Conservation (phyloP, 768 basidiomycete genomes). For the Boletus vinaceobasis region DNA sequence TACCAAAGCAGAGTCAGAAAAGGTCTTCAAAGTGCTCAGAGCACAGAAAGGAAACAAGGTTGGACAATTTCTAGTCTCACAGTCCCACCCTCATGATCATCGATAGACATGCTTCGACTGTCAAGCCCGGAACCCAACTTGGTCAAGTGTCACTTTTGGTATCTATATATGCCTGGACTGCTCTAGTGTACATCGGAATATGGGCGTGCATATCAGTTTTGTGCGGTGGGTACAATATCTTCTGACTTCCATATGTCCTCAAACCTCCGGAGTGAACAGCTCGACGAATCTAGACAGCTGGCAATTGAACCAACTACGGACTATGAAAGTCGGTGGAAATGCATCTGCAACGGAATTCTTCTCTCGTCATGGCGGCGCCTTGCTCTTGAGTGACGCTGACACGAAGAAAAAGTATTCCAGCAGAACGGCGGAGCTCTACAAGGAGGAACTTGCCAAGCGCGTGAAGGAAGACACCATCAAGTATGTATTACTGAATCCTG, state of each 20-base stretch:
- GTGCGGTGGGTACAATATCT: conserved; percentile 62
- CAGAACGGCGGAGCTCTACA: conserved; percentile 82
- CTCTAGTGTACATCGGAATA: conserved; percentile 90
- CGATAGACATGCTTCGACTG: conserved; percentile 90
- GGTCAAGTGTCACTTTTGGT: conserved; percentile 95
- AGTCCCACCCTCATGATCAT: conserved; percentile 6
- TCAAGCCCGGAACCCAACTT: conserved; percentile 92
- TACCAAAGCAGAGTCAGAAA: conserved; percentile 83
- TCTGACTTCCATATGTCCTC: not conserved
- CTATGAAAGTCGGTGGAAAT: conserved; percentile 97
- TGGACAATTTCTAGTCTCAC: not conserved
- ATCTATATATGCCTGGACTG: conserved; percentile 98
- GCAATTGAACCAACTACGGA: conserved; percentile 86
- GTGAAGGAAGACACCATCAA: conserved; percentile 70
- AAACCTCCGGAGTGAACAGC: conserved; percentile 41
- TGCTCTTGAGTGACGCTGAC: conserved; percentile 68
- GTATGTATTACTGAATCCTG: conserved; percentile 39
- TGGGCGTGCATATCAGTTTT: conserved; percentile 98
- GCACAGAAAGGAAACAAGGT: conserved; percentile 89
- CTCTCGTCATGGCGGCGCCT: conserved; percentile 76
- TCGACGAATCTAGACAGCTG: conserved; percentile 97
- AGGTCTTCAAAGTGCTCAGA: conserved; percentile 78
- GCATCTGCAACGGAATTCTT: conserved; percentile 84
- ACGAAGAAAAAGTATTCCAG: conserved; percentile 88
- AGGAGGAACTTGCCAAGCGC: conserved; percentile 80